These are phyloP conservation scores for Acanthochlamys bracteata DNA, from an alignment of 106 monocot species.

Conservation along the genomic window DNA sequence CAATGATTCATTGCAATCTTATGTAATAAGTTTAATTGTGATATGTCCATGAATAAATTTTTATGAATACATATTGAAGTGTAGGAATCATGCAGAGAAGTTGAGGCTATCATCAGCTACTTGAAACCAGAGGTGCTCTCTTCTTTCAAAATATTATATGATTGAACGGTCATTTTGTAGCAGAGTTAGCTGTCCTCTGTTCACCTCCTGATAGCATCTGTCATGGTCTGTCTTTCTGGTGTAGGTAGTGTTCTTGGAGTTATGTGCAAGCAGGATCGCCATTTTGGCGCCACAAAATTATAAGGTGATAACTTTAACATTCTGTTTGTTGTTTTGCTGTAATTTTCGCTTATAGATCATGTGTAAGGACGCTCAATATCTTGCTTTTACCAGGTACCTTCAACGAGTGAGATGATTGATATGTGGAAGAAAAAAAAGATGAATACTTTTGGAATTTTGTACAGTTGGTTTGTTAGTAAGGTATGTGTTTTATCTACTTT, in stretches of 20 bases:
- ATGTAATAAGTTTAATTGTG: background rate
- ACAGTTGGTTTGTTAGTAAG: slow-evolving; percentile 95
- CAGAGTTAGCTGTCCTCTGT: slow-evolving; percentile 30
- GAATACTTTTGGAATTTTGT: slow-evolving; percentile 82
- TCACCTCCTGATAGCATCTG: background rate
- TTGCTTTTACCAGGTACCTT: slow-evolving; percentile 58
- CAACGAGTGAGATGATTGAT: slow-evolving; percentile 80
- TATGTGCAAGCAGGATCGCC: slow-evolving; percentile 74
- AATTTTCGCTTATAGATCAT: too few species aligned
- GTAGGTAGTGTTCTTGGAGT: slow-evolving; percentile 92
- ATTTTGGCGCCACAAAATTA: slow-evolving; percentile 64
- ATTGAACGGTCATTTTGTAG: slow-evolving; percentile 27
- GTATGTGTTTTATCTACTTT: slow-evolving; percentile 23
- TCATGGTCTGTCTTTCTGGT: background rate
- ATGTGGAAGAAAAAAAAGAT: slow-evolving; percentile 85
- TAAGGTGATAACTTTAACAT: slow-evolving; percentile 25
- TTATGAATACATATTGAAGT: background rate
- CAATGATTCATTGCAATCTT: background rate
- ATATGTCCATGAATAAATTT: background rate
- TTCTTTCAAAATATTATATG: slow-evolving; percentile 13
- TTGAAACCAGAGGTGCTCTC: slow-evolving; percentile 95
- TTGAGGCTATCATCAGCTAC: slow-evolving; percentile 61
- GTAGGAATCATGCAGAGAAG: slow-evolving; percentile 89
- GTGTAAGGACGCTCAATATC: too few species aligned
- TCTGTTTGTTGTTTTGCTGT: too few species aligned